A percentile compares a stretch with the other conserved stretches of the same genome.
These are phyloP conservation scores for Leishmania mexicana DNA, from an alignment of 208 protist genomes.

Conservation along the genomic window DNA sequence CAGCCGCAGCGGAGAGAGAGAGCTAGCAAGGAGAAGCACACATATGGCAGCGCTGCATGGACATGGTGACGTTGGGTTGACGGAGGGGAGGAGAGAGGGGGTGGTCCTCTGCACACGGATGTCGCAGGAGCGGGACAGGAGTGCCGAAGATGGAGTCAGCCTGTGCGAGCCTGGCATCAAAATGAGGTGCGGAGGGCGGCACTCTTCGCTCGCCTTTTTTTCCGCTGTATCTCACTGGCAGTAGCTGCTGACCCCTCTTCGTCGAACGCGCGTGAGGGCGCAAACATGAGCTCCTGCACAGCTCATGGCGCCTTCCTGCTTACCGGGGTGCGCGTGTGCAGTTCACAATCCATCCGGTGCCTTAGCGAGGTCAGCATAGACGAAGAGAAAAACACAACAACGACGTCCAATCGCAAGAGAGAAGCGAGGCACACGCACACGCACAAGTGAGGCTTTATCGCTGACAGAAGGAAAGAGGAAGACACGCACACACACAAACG, in stretches of 20 bases:
- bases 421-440: conserved; percentile 1
- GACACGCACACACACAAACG: conserved; percentile 8
- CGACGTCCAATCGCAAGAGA: background rate
- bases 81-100: background rate
- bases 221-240: background rate
- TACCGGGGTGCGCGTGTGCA: background rate
- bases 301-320: background rate
- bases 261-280: background rate
- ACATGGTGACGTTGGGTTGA: background rate
- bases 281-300: background rate
- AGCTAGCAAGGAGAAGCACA: background rate
- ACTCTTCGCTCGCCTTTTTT: background rate
- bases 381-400: background rate
- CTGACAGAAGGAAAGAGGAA: background rate
- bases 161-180: background rate
- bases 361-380: background rate
- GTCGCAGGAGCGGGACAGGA: background rate
- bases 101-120: background rate
- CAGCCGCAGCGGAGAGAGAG: background rate
- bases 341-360: background rate
- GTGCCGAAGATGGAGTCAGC: conserved; percentile 14
- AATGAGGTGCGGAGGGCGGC: background rate
- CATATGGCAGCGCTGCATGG: background rate
- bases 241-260: background rate
- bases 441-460: background rate